Evolutionary conservation across 352 stramenopile species (phyloP), one percentile per base, ranked within the genome.

Genomic region (Blastocystis hominis): DNA sequence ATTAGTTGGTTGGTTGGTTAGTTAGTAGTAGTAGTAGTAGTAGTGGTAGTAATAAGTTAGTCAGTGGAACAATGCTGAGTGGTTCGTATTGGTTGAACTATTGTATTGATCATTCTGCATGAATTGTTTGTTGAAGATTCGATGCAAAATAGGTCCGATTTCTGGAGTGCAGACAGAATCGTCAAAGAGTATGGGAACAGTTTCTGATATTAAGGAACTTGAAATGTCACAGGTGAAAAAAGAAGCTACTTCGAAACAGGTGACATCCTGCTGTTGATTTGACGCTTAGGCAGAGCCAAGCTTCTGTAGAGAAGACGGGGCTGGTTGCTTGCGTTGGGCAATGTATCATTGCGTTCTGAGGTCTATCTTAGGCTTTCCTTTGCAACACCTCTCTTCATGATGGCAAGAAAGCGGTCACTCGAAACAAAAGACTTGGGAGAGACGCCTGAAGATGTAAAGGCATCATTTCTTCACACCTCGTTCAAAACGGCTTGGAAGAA

Each of bases 401-500:
- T 59, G 50, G 50, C 50, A 13, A 59, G 55, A 55, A 84, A 84
- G 56, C 17, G 55, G 42, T 34, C 72, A 6, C 50, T 84, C 0
- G 68, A 44, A 9, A 46, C 3, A 10, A 53, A 84, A 5, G 72
- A 84, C 68, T 44, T 84, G 9, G 72, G 72, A 36, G 56, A 30
- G 3, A 44, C 20, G 4, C 36, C 47, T 15, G 62, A 66, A 3
- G 47, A 84, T 68, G 3, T 54, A 10, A 66, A 68, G 7, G 13
- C 72, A 24, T 66, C 20, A 2, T 36, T 24, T 44, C 50, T 84
- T 1, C 62, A 84, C 46, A 34, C 44, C 15, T 9, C 20, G 1
- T 84, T 54, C 30, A 44, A 64, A 15, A 68, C 20, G n/a, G 46
- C 66, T 46, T 84, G 72, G 72, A 53, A 66, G n/a, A 40, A 47